A percentile compares a stretch with the other conserved stretches of the same genome.
phyloP scores from a whole-genome alignment of 208 protist genomes.

The Histomonas meleagridis region DNA sequence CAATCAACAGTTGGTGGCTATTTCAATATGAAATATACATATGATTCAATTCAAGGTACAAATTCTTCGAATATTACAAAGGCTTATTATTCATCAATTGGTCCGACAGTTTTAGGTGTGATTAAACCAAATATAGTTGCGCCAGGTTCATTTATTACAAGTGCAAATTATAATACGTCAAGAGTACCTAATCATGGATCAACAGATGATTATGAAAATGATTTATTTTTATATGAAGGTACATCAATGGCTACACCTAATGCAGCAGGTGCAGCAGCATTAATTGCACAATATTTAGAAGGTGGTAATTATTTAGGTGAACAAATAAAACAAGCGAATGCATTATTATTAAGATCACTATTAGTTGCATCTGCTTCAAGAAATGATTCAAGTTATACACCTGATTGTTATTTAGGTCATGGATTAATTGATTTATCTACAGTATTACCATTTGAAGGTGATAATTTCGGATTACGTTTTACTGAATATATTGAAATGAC shows the following conservation, averaged over 20 bases:
- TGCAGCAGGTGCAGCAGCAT: not conserved
- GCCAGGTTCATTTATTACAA: slow-evolving; percentile 17
- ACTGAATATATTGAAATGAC: too few relatives aligned
- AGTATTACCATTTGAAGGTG: not conserved
- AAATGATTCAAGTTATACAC: too few relatives aligned
- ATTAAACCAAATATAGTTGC: slow-evolving; percentile 43
- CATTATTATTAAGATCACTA: slow-evolving; percentile 30
- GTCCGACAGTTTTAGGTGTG: slow-evolving; percentile 34
- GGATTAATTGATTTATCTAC: not conserved
- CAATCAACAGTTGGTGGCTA: too few relatives aligned
- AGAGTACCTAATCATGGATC: not conserved
- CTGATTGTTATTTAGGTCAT: not conserved
- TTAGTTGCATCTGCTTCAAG: not conserved
- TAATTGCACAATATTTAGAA: slow-evolving; percentile 34
- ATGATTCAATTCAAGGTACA: too few relatives aligned
- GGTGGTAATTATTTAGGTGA: slow-evolving; percentile 24
- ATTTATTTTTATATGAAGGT: not conserved
- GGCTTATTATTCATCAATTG: not conserved
- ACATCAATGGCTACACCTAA: slow-evolving; percentile 39
- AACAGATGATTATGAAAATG: not conserved
- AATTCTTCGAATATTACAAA: not conserved
- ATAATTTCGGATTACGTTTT: too few relatives aligned
- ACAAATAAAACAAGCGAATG: not conserved
- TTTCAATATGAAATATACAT: too few relatives aligned
- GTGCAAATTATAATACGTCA: not conserved